Evolutionary conservation across 345 rosid species (phyloP), one percentile per base, ranked within the genome.

Genomic region (Salix viminalis): DNA sequence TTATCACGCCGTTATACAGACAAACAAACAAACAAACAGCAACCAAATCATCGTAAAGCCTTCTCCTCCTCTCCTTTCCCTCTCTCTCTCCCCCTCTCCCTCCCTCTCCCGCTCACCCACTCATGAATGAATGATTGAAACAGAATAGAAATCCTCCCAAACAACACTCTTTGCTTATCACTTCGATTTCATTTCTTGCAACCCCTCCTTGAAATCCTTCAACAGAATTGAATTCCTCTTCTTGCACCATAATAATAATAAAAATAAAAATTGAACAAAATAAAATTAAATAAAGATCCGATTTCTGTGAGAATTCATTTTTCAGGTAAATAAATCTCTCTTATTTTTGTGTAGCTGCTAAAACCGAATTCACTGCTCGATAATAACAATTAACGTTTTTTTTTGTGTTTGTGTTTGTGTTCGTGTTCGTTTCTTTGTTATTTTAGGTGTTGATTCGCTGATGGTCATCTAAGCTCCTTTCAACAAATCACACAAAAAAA

Each of bases 401-500:
- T 56, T 56, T n/a, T 24, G 26, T 24, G 26, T 24, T 24, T 24
- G 28, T 58, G 15, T 10, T 58, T 23, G 28, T n/a, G 1, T 58
- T 58, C 24, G 62, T 58, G 15, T 10, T 58, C 12, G 28, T 72
- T 77, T 30, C 7, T 41, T 15, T 60, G 6, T 13, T 30, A 23
- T 42, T 10, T 77, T 73, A 85, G 85, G 84, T 65, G 83, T 83
- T 85, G 28, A 2, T 58, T 23, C 75, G 91, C 87, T 86, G 90
- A 86, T 88, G 94, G 79, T 92, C 91, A 87, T 91, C 89, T 92
- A 91, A 81, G 60, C 65, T 72, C 73, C 56, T 26, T 41, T 58
- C 11, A n/a, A 58, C 12, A 9, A 23, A 36, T 36, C 37, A 36
- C 37, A 36, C 37, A 36, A 5, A 36, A 36, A 34, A 58, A 23